Conservation (phyloP, 2,329 filamentous ascomycete genomes). For the Sclerotinia minor region DNA sequence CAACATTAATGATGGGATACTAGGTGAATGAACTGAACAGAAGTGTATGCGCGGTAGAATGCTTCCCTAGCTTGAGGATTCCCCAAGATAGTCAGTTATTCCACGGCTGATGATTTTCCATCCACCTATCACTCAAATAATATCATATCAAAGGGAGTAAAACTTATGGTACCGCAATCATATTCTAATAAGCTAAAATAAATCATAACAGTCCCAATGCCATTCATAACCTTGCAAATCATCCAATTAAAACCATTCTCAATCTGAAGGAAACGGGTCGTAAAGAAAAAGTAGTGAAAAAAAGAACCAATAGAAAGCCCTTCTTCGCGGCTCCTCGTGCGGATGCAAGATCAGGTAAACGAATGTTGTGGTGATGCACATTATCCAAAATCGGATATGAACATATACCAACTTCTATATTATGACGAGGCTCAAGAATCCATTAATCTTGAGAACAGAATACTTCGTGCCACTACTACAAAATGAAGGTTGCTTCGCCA, state of each 20-base stretch:
- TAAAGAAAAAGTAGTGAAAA: conserved; percentile 2
- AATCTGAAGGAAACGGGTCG: conserved; percentile 2
- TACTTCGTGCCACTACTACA: conserved; percentile 45
- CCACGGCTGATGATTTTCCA: background rate
- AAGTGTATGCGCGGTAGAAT: too few relatives aligned
- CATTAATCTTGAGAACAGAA: conserved; percentile 6
- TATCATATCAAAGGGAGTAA: background rate
- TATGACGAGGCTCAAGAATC: conserved; percentile 13
- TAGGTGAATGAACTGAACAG: too few relatives aligned
- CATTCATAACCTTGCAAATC: conserved; percentile 8
- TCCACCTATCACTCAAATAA: background rate
- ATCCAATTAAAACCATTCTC: conserved; percentile 16
- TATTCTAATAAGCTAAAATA: conserved; percentile 18
- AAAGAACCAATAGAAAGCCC: background rate
- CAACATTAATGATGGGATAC: too few relatives aligned
- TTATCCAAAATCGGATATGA: conserved; percentile 13
- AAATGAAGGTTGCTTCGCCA: conserved; percentile 93
- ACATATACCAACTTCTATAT: conserved; percentile 19
- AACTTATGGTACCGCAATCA: background rate
- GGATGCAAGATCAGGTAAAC: conserved; percentile 3
- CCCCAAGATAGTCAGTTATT: background rate
- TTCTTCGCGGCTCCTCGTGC: conserved; percentile 9
- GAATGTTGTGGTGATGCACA: conserved; percentile 9
- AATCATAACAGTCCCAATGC: conserved; percentile 2
- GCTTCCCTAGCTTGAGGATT: background rate